Conservation (phyloP, 2,329 filamentous ascomycete species). For the Trichocomaceae sp. region DNA sequence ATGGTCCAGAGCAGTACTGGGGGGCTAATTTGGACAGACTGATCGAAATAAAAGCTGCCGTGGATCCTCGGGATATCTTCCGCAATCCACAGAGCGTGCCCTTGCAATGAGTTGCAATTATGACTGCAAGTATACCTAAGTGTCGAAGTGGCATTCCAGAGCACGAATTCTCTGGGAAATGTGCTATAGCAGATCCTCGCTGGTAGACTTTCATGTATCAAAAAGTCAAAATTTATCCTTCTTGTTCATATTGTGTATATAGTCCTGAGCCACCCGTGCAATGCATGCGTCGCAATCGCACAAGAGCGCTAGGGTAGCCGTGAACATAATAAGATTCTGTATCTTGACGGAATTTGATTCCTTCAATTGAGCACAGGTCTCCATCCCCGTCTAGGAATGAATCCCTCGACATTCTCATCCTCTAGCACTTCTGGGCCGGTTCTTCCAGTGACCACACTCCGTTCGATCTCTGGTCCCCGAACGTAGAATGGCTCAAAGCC, state of each 20-base stretch:
- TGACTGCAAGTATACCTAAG: no score
- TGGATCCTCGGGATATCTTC: constrained; percentile 52
- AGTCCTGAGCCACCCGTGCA: neutral
- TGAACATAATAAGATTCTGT: neutral
- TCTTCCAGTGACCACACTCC: constrained; percentile 61
- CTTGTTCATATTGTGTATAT: neutral
- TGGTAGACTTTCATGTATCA: neutral
- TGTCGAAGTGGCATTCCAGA: neutral
- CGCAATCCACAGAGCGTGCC: constrained; percentile 51
- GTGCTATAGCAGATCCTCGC: neutral
- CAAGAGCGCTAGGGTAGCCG: neutral
- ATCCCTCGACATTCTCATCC: constrained; percentile 56
- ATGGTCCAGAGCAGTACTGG: constrained; percentile 51
- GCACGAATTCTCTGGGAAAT: neutral
- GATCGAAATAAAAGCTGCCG: constrained; percentile 45
- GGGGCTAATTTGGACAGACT: constrained; percentile 46
- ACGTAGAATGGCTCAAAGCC: constrained; percentile 57
- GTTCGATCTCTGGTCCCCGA: constrained; percentile 53
- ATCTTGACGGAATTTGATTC: neutral
- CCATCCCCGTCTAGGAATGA: constrained; percentile 56
- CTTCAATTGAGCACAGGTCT: constrained; percentile 27
- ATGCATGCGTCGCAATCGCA: neutral
- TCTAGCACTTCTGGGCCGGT: constrained; percentile 52
- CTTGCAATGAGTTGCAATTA: neutral
- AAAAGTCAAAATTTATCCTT: neutral